Conservation (phyloP, 805 yeast species). For the Monosporozyma servazzii region DNA sequence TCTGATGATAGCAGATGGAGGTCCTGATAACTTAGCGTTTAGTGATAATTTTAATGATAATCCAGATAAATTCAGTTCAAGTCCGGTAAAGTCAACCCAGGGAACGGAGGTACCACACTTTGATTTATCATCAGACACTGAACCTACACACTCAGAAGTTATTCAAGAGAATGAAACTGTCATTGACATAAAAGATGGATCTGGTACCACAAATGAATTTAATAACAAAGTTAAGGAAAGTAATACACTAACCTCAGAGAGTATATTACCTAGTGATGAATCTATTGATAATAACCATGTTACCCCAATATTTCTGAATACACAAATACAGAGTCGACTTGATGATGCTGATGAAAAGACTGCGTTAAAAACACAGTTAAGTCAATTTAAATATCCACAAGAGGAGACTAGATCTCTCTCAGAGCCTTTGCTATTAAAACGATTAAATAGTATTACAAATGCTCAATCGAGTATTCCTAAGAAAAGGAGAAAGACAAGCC, state of each 20-base stretch:
- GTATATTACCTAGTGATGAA: not conserved
- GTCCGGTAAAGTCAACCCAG: not conserved
- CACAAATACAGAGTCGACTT: conserved; percentile 27
- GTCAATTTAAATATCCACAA: conserved; percentile 16
- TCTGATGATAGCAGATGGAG: conserved; percentile 9
- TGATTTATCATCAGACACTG: conserved; percentile 2
- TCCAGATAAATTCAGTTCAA: not conserved
- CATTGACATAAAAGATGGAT: not conserved
- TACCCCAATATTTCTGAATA: conserved; percentile 16
- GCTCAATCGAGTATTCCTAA: not conserved
- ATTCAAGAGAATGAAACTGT: not conserved
- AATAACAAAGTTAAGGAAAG: not conserved
- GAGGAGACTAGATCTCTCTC: not conserved
- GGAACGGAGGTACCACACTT: conserved; percentile 3
- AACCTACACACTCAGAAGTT: not conserved
- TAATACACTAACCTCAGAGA: not conserved
- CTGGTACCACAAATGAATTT: not conserved
- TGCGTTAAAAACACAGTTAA: conserved; percentile 13
- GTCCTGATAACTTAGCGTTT: not conserved
- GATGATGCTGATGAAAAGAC: conserved; percentile 18
- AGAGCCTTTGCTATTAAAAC: not conserved
- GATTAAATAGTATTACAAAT: not conserved
- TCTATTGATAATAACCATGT: not conserved
- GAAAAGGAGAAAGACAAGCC: not conserved
- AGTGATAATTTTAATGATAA: not conserved